Evolutionary conservation across 139 green algal species (phyloP), one percentile per base, ranked within the genome.

Genomic region (Marvania coccoides): DNA sequence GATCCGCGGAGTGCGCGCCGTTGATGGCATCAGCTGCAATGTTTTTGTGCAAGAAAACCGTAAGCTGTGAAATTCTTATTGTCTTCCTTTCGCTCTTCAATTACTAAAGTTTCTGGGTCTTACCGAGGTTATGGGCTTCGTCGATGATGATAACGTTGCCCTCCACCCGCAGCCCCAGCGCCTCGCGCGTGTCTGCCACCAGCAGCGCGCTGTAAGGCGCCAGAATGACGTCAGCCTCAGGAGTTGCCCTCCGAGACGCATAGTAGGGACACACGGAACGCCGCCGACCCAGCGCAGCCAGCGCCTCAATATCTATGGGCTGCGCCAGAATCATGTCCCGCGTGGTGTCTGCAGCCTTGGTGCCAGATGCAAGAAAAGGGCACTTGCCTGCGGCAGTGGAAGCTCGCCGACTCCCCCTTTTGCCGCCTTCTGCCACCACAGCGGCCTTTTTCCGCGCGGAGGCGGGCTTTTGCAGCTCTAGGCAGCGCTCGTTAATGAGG

Each of bases 51-150:
- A 51, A 51, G 19, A 51, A 51, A 51, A 51, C 19, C 19, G 19
- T 51, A 19, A 51, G 19, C 19, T 28, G 42, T 51, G 42, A 28
- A n/a, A n/a, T n/a, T n/a, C n/a, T n/a, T n/a, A n/a, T n/a, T n/a
- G n/a, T n/a, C n/a, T n/a, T n/a, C n/a, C n/a, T n/a, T n/a, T n/a
- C n/a, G n/a, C n/a, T n/a, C n/a, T n/a, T n/a, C n/a, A n/a, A n/a
- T n/a, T n/a, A n/a, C n/a, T n/a, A n/a, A n/a, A n/a, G n/a, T n/a
- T n/a, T 51, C 19, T 19, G 19, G 19, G 42, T 51, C 65, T 26
- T 58, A 67, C 46, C 67, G 29, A 98, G 80, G 81, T 99, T 99
- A 84, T 99, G 94, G 3, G 90, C 94, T 81, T 99, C 94, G 63
- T 99, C 94, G 13, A 99, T 70, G 13, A 99, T 75, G 9, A 99